Base-by-base conservation (phyloP, 2,329 filamentous ascomycete genomes). In the Capronia epimyces region DNA sequence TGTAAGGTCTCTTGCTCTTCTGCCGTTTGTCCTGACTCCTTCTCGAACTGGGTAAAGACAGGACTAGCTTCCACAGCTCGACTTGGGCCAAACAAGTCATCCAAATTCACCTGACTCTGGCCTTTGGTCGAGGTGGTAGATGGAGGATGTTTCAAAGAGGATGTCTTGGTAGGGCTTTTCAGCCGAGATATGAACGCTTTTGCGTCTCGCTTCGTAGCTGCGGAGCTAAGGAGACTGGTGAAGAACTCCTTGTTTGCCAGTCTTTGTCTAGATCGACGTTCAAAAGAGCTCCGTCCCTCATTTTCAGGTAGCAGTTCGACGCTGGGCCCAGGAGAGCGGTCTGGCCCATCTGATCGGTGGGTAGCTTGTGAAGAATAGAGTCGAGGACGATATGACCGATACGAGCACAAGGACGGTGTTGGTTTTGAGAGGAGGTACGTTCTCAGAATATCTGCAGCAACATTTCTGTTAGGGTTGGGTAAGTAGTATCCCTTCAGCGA, bases 141-240 rank as follows among this genome's bases (percentile, higher is more conserved):
- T 49, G 59, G 63, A 29, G 37, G 52, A 49, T 47, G 48, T 56
- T 57, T 62, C 49, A 41, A 29, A 16, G 50, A 15, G 2, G 37
- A 44, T 8, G 55, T 63, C 57, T 52, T 64, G 60, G 52, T 44
- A 59, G 63, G 51, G 62, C 64, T 67, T 66, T 81, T 83, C 66
- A 96, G 95, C 55, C 89, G 90, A 61, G 93, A 86, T 13, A 98
- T 77, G 65, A 96, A 98, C 31, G 87, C 83, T 68, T 87, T 90
- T 42, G 90, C 89, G 71, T 98, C 93, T 62, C 93, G 83, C 69
- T 90, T 95, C 0, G 91, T 96, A 4, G 90, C 87, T 9, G 89
- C 89, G 15, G 90, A 89, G 63, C 87, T 88, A 25, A 98, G 75
- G 2, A 97, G 80, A 13, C 89, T 90, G 25, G 94, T 77, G 62